Evolutionary conservation across 805 yeast species (phyloP).

Genomic region (Sporopachydermia lactativora): DNA sequence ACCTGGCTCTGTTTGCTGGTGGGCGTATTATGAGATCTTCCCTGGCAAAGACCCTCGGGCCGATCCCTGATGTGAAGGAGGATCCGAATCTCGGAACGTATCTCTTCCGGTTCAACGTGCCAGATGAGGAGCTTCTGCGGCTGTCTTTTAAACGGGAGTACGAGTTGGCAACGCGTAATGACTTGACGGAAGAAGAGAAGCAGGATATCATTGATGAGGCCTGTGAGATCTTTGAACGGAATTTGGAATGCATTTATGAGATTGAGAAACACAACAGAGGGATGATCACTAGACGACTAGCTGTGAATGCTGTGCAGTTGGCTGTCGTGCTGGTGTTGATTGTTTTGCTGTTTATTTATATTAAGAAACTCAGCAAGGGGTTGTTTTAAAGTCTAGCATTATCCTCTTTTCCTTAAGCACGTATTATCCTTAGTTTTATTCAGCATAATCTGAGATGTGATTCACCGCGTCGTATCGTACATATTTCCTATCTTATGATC

Average conservation of each 20-base stretch:
- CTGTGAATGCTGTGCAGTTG: not conserved
- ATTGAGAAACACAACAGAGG: constrained; percentile 49
- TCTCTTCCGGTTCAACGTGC: constrained; percentile 56
- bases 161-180: constrained; percentile 61
- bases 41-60: constrained; percentile 48
- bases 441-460: too few relatives aligned
- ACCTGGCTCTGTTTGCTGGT: constrained; percentile 78
- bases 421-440: too few relatives aligned
- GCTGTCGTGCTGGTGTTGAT: not conserved
- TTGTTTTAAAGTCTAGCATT: not conserved
- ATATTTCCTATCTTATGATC: too few relatives aligned
- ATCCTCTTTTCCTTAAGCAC: too few relatives aligned
- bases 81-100: constrained; percentile 50
- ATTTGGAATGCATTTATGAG: constrained; percentile 46
- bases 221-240: constrained; percentile 47
- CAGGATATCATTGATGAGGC: constrained; percentile 55
- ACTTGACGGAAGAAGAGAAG: constrained; percentile 59
- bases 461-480: too few relatives aligned
- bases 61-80: constrained; percentile 65
- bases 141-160: constrained; percentile 57
- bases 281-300: not conserved
- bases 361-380: not conserved
- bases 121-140: constrained; percentile 53
- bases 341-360: not conserved
- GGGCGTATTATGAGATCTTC: constrained; percentile 62